Evolutionary conservation across 2,329 filamentous ascomycete genomes (phyloP).

Genomic region (Cucurbitaria berberidis): DNA sequence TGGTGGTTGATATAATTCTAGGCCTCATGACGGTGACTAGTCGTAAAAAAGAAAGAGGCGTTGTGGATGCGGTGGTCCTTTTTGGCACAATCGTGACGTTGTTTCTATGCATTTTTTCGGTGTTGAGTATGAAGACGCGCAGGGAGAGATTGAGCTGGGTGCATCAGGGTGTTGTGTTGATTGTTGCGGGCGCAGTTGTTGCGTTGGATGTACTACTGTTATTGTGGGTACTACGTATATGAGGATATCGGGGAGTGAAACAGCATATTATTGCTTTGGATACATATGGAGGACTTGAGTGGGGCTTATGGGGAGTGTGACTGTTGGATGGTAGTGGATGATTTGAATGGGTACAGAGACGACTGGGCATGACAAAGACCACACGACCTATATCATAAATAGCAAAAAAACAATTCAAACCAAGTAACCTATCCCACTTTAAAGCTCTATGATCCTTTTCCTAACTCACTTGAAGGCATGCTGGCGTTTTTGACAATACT

Average conservation of each 20-base stretch:
- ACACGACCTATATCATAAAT: neutral
- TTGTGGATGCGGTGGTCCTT: conserved; percentile 75
- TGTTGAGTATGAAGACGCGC: conserved; percentile 42
- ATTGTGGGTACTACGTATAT: conserved; percentile 36
- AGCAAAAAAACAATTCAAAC: neutral
- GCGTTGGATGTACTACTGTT: conserved; percentile 39
- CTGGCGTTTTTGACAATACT: neutral
- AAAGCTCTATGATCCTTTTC: neutral
- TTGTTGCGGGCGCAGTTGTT: conserved; percentile 32
- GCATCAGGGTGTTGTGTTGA: conserved; percentile 38
- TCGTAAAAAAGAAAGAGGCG: conserved; percentile 68
- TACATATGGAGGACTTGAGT: neutral
- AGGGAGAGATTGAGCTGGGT: conserved; percentile 39
- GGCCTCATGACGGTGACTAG: conserved; percentile 71
- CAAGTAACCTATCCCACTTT: neutral
- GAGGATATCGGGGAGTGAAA: neutral
- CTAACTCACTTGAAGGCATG: too few relatives aligned
- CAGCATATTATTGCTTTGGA: neutral
- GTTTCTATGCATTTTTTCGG: conserved; percentile 42
- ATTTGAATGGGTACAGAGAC: neutral
- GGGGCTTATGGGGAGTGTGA: neutral
- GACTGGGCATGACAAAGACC: neutral
- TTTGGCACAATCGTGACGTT: conserved; percentile 72
- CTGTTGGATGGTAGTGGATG: neutral
- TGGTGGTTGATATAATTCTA: conserved; percentile 69